phyloP scores from a whole-genome alignment of 75 land plant genomes.

The Selaginella tamariscina region DNA sequence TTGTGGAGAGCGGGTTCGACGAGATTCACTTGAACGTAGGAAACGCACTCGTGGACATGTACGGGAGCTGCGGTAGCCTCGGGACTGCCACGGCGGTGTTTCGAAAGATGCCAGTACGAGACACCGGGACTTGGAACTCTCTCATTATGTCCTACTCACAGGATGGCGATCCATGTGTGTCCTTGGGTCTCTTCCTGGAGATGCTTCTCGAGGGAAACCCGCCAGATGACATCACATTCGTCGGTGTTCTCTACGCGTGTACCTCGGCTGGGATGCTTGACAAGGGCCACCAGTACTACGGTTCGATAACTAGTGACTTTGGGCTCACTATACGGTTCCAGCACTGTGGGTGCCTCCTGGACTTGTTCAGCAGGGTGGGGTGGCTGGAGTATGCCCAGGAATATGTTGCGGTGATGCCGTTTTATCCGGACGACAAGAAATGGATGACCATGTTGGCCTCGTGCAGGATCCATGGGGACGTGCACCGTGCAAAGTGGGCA shows the following conservation, averaged over 20 bases:
- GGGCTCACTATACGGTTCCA: not conserved
- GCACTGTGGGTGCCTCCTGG: conserved; percentile 6
- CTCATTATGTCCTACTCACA: not conserved
- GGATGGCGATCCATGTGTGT: not conserved
- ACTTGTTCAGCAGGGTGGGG: not conserved
- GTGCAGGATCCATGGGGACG: conserved; percentile 6
- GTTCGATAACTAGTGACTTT: not conserved
- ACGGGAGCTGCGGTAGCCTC: not conserved
- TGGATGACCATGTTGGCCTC: conserved; percentile 3
- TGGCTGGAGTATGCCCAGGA: conserved; percentile 2
- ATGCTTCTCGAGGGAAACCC: not conserved
- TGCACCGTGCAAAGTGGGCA: not conserved
- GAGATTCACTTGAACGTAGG: not conserved
- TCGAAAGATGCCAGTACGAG: not conserved
- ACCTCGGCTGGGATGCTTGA: not conserved
- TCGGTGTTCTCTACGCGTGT: not conserved
- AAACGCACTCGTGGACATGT: conserved; percentile 1
- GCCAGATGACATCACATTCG: not conserved
- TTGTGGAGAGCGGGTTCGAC: not conserved
- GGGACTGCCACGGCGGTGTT: not conserved
- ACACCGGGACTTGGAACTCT: not conserved
- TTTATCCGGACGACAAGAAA: not conserved
- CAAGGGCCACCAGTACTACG: not conserved
- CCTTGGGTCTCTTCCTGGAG: not conserved
- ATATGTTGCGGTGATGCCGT: not conserved